Evolutionary conservation across 2,329 filamentous ascomycete genomes (phyloP).

Genomic region (Botrytis porri): DNA sequence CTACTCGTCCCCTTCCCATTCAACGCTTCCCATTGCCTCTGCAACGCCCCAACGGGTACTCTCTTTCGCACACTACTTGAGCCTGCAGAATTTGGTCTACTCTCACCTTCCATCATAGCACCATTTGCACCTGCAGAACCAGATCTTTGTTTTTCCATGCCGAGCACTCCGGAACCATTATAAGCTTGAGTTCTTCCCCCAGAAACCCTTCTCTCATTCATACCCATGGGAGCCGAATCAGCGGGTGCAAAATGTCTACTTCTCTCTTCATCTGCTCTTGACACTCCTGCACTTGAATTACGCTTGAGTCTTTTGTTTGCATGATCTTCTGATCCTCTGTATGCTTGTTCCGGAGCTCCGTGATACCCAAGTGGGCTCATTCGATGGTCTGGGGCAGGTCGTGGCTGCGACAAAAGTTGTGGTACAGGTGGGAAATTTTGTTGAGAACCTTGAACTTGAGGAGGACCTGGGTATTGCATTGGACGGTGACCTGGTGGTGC

Average conservation of each 20-base stretch:
- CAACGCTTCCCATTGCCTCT: constrained; percentile 20
- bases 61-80: constrained; percentile 11
- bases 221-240: neutral
- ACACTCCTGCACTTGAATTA: neutral
- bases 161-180: neutral
- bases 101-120: neutral
- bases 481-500: neutral
- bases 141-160: neutral
- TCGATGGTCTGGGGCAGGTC: neutral
- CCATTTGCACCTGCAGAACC: neutral
- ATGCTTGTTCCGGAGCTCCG: neutral
- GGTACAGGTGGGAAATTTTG: neutral
- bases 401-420: neutral
- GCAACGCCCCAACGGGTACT: constrained; percentile 1
- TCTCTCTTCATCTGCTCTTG: neutral
- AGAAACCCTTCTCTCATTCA: neutral
- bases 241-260: neutral
- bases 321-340: neutral
- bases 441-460: neutral
- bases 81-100: neutral
- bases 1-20: neutral
- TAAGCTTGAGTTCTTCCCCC: neutral
- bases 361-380: neutral
- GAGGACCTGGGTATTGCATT: neutral
- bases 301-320: neutral